Conservation (phyloP, 129 eudicot genomes). For the Saposhnikovia divaricata region DNA sequence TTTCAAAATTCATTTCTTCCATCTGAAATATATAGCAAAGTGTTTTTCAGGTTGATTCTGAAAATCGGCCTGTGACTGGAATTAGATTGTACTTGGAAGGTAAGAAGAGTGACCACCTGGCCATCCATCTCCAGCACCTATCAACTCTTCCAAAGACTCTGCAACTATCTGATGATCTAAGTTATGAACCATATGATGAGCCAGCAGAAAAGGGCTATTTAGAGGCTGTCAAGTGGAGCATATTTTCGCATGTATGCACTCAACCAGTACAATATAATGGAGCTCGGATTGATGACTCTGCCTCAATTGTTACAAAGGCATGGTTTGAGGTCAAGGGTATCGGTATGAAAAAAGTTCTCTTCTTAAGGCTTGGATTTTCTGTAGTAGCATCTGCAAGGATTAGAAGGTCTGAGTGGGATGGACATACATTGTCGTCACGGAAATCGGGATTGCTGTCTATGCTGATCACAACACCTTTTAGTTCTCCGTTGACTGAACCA, state of each 20-base stretch:
- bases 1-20: background rate
- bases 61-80: slow-evolving; percentile 81
- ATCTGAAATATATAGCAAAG: background rate
- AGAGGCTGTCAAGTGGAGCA: slow-evolving; percentile 87
- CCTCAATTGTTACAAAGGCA: slow-evolving; percentile 84
- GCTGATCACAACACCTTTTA: slow-evolving; percentile 69
- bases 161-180: slow-evolving; percentile 51
- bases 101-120: slow-evolving; percentile 72
- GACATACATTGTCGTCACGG: slow-evolving; percentile 46
- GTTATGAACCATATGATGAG: slow-evolving; percentile 45
- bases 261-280: slow-evolving; percentile 70
- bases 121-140: slow-evolving; percentile 93
- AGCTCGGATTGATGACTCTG: slow-evolving; percentile 62
- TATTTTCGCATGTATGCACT: slow-evolving; percentile 89
- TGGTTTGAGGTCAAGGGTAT: slow-evolving; percentile 85
- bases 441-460: slow-evolving; percentile 79
- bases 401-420: slow-evolving; percentile 90
- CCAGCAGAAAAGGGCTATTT: slow-evolving; percentile 52
- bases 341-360: slow-evolving; percentile 82
- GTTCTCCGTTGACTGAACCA: slow-evolving; percentile 42
- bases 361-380: slow-evolving; percentile 75
- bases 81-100: slow-evolving; percentile 90
- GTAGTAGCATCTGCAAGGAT: slow-evolving; percentile 62
- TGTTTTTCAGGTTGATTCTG: slow-evolving; percentile 67
- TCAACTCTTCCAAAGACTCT: slow-evolving; percentile 60